Percentiles rank a stretch among this genome's conserved stretches.
These are phyloP conservation scores for Triangularia verruculosa DNA, from an alignment of 2,329 filamentous ascomycete species.

Conservation along the genomic window DNA sequence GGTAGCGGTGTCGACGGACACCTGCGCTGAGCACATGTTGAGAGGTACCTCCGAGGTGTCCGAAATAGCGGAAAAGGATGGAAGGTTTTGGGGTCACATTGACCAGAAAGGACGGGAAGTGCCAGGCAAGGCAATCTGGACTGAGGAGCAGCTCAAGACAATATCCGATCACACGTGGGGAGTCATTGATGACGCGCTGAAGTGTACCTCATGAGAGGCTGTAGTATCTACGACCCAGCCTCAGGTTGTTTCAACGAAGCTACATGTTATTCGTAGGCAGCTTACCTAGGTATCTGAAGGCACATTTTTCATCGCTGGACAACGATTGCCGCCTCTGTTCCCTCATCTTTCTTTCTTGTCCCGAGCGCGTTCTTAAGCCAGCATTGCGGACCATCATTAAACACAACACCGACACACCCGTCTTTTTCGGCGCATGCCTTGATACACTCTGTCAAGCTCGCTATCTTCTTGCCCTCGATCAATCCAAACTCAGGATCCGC, in stretches of 20 bases:
- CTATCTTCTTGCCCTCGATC: not conserved
- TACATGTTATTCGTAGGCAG: too few species aligned
- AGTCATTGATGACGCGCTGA: not conserved
- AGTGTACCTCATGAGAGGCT: not conserved
- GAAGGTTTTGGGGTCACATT: slow-evolving; percentile 30
- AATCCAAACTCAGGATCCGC: not conserved
- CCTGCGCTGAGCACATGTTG: slow-evolving; percentile 31
- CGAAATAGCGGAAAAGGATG: slow-evolving; percentile 20
- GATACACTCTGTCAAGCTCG: not conserved
- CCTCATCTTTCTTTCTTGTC: not conserved
- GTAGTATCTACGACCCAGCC: too few species aligned
- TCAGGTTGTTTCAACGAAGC: too few species aligned
- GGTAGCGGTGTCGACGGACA: slow-evolving; percentile 28
- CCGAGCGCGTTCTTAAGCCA: not conserved
- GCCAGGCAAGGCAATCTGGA: slow-evolving; percentile 31
- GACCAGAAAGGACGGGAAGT: slow-evolving; percentile 31
- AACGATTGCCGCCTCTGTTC: not conserved
- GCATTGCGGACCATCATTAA: not conserved
- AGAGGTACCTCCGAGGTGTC: slow-evolving; percentile 22
- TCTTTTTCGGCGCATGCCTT: not conserved
- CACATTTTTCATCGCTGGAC: not conserved
- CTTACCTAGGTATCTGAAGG: not conserved
- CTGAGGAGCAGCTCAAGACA: slow-evolving; percentile 29
- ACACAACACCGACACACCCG: not conserved
- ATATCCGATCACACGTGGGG: slow-evolving; percentile 35